Evolutionary conservation across 176 grass and related monocot genomes (phyloP).

Genomic region (Zizania latifolia): DNA sequence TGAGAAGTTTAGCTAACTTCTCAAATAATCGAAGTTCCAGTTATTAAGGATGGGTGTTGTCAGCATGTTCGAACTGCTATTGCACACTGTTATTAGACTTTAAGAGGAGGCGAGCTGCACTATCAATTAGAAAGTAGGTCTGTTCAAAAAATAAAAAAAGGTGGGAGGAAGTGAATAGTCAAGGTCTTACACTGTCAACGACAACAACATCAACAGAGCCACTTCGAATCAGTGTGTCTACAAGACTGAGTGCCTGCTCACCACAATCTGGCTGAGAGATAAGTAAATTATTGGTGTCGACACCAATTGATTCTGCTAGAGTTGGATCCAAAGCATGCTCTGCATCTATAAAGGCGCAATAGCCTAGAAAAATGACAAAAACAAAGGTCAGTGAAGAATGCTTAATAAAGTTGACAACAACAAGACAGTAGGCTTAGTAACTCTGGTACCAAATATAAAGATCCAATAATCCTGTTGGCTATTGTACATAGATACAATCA

Average conservation of each 20-base stretch:
- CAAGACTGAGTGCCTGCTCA: constrained; percentile 77
- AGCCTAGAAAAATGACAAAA: constrained; percentile 29
- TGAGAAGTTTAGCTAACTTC: too few relatives aligned
- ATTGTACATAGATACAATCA: background rate
- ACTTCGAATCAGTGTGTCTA: constrained; percentile 72
- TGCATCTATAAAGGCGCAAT: constrained; percentile 77
- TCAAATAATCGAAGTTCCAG: too few relatives aligned
- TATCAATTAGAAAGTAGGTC: background rate
- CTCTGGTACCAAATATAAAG: background rate
- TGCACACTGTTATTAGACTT: background rate
- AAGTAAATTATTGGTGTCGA: constrained; percentile 48
- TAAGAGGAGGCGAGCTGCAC: too few relatives aligned
- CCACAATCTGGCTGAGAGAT: constrained; percentile 75
- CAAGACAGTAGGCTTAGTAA: background rate
- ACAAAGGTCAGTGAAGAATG: too few relatives aligned
- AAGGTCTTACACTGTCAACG: constrained; percentile 70
- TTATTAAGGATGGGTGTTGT: too few relatives aligned
- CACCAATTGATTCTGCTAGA: constrained; percentile 68
- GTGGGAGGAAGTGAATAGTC: too few relatives aligned
- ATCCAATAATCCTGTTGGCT: background rate
- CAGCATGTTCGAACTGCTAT: too few relatives aligned
- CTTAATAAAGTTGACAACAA: background rate
- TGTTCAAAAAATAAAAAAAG: background rate
- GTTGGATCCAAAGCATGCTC: constrained; percentile 77
- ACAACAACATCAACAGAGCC: constrained; percentile 83